phyloP scores from a whole-genome alignment of 73 alveolate genomes.

The Durusdinium trenchii region DNA sequence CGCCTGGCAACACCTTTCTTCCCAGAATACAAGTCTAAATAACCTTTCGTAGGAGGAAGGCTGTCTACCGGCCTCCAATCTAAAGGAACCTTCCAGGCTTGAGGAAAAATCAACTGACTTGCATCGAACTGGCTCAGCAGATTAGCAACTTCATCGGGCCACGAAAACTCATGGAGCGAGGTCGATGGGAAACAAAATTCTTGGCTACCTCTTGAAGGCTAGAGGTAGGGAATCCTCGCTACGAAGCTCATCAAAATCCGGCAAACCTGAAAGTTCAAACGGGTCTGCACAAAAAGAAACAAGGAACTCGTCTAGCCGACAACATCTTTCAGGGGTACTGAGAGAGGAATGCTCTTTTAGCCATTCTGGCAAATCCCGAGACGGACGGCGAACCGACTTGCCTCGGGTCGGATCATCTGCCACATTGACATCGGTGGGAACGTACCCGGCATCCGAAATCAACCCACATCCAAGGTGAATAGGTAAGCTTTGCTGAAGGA shows the following conservation, averaged over 20 bases:
- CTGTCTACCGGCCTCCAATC: not conserved
- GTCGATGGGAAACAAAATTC: not conserved
- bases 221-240: not conserved
- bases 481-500: not conserved
- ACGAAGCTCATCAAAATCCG: not conserved
- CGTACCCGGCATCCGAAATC: constrained; percentile 10
- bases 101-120: not conserved
- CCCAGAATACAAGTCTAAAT: not conserved
- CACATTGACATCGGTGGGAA: not conserved
- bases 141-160: too few relatives aligned
- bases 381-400: not conserved
- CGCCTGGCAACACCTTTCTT: not conserved
- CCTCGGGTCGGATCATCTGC: constrained; percentile 7
- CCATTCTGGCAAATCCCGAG: not conserved
- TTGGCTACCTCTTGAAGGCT: not conserved
- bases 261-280: not conserved
- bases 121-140: too few relatives aligned
- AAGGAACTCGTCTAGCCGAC: not conserved
- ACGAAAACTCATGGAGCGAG: not conserved
- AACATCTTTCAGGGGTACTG: not conserved
- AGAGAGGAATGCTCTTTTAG: not conserved
- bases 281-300: not conserved
- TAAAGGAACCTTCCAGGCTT: not conserved
- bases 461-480: not conserved
- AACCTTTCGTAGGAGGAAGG: too few relatives aligned